These are phyloP conservation scores for Herpetospermum pedunculosum DNA, from an alignment of 306 rosid genomes.

Conservation along the genomic window DNA sequence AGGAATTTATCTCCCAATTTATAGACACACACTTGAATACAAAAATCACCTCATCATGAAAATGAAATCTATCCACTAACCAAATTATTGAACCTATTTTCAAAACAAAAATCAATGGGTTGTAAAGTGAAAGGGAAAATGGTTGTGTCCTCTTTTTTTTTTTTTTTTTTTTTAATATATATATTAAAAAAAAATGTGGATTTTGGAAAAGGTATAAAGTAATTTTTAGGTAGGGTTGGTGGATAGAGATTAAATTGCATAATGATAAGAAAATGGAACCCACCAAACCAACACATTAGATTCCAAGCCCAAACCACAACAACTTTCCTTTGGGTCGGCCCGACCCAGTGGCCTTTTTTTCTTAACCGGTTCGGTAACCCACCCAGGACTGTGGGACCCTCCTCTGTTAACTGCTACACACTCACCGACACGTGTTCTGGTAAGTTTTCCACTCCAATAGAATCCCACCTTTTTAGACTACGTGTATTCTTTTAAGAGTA, in stretches of 20 bases:
- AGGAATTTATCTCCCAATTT: not conserved
- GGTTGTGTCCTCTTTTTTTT: too few species aligned
- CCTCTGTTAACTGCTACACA: too few species aligned
- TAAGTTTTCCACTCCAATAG: not conserved
- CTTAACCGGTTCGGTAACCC: not conserved
- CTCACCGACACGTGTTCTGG: not conserved
- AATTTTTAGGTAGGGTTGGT: not conserved
- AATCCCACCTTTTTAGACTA: too few species aligned
- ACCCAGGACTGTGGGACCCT: not conserved
- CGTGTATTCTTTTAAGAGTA: too few species aligned
- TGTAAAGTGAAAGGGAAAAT: not conserved
- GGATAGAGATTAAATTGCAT: not conserved
- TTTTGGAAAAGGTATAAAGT: not conserved
- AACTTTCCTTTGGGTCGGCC: not conserved
- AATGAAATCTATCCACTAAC: not conserved
- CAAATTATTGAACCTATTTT: not conserved
- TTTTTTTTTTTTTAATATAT: not conserved
- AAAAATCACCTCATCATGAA: not conserved
- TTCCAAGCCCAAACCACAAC: not conserved
- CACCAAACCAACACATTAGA: not conserved
- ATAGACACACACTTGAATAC: not conserved
- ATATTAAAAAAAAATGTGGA: not conserved
- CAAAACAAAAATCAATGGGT: not conserved
- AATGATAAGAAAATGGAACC: conserved; percentile 6
- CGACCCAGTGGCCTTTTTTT: not conserved